Percentiles rank a stretch among this genome's conserved stretches.
Evolutionary conservation across 2,329 filamentous ascomycete species (phyloP).

Genomic region (Cordyceps pruinosa): DNA sequence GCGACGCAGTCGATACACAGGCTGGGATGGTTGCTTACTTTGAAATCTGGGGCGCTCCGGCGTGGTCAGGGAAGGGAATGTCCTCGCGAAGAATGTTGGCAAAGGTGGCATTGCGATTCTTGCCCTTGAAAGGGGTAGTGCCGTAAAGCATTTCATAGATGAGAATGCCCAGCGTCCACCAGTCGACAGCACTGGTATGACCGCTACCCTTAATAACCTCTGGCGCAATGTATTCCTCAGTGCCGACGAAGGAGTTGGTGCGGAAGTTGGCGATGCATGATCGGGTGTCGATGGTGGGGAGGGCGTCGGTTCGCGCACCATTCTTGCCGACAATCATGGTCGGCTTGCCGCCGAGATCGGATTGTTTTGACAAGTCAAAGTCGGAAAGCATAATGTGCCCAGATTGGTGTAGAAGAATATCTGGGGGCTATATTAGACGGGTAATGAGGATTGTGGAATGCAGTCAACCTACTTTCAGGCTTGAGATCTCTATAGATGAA

Average conservation of each 20-base stretch:
- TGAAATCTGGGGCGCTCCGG: conserved; percentile 75
- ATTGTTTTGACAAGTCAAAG: conserved; percentile 97
- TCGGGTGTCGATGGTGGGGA: conserved; percentile 97
- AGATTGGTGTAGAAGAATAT: conserved; percentile 97
- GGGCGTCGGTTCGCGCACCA: conserved; percentile 74
- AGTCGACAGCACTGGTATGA: conserved; percentile 96
- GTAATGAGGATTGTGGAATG: not conserved
- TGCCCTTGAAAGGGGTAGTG: conserved; percentile 97
- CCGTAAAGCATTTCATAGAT: conserved; percentile 99
- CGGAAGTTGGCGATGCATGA: conserved; percentile 98
- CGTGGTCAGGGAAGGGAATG: conserved; percentile 88
- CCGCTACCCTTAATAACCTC: conserved; percentile 98
- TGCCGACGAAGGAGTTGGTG: conserved; percentile 97
- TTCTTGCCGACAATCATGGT: conserved; percentile 95
- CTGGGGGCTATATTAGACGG: conserved; percentile 36
- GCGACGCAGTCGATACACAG: not conserved
- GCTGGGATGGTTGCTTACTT: conserved; percentile 56
- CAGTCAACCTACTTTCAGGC: conserved; percentile 72
- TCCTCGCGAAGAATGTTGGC: conserved; percentile 95
- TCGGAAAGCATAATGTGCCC: conserved; percentile 99
- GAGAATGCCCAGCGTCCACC: conserved; percentile 96
- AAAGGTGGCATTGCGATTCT: conserved; percentile 97
- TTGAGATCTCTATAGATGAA: conserved; percentile 98
- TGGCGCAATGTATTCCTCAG: conserved; percentile 96
- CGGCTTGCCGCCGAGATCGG: conserved; percentile 87